Evolutionary conservation across 306 rosid genomes (phyloP), one percentile per base, ranked within the genome.

Genomic region (Dryas drummondii): DNA sequence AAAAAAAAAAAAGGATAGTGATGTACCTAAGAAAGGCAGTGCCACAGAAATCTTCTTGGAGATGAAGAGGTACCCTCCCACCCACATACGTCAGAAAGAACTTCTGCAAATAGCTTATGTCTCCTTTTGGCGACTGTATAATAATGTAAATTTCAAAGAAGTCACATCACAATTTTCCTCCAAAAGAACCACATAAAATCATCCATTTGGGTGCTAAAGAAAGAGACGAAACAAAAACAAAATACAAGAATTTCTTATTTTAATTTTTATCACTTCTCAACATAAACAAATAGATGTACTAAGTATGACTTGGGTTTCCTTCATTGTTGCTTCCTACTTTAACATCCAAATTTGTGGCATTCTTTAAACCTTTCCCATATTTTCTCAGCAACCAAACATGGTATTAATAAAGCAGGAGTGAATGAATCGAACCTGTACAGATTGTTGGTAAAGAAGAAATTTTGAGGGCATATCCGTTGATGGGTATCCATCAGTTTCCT

Each of bases 21-120:
- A 47, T 67, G 50, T 75, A 91, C 98, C 98, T 94, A 56, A 91
- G 91, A 68, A 94, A 85, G 5, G 94, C 93, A 14, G 98, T 91
- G 82, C 98, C 97, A 57, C 96, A 90, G 60, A 94, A 94, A 91
- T 91, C 93, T 82, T 94, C 97, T 84, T 90, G 97, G 79, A 90
- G 87, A 85, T 94, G 94, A 62, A 94, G 91, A 42, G 97, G 94
- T 72, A 82, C 46, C 81, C 97, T 91, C 78, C 96, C 96, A 75
- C 96, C 97, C 51, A 91, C 97, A 76, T 90, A 94, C 88, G 78
- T 86, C 86, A 91, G 82, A 84, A 91, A 91, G 86, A 94, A 94
- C 85, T 90, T 91, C 81, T 86, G 96, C 94, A 94, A 37, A 78
- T 91, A 91, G 78, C 93, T 94, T 49, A 93, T 88, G 73, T 94